Percentiles rank a stretch among this genome's conserved stretches.
These are phyloP conservation scores for Coniella vitis DNA, from an alignment of 2,329 filamentous ascomycete species.

Conservation along the genomic window DNA sequence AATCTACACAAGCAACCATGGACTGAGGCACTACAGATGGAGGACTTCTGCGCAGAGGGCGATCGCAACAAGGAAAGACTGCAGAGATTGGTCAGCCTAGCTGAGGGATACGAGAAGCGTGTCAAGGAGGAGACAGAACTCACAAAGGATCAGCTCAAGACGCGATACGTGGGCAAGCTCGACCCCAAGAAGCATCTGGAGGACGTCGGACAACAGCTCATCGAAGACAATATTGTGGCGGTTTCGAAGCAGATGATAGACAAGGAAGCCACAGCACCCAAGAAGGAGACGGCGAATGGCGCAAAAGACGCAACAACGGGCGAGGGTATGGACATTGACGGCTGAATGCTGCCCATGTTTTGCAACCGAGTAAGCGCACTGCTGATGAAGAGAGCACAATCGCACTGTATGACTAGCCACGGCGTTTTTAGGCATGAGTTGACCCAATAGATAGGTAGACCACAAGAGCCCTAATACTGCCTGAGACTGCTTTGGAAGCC, in stretches of 20 bases:
- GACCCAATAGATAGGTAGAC: conserved; percentile 14
- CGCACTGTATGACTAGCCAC: conserved; percentile 16
- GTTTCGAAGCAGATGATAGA: conserved; percentile 99
- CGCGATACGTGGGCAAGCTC: conserved; percentile 95
- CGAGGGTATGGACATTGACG: conserved; percentile 65
- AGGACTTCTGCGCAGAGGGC: conserved; percentile 83
- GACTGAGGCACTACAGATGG: conserved; percentile 97
- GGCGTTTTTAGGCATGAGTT: conserved; percentile 12
- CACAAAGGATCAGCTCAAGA: conserved; percentile 96
- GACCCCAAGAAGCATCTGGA: conserved; percentile 99
- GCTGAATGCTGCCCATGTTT: conserved; percentile 31
- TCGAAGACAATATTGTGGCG: conserved; percentile 98
- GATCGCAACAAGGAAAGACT: conserved; percentile 81
- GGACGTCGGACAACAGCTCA: conserved; percentile 90
- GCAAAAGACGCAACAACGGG: conserved; percentile 46
- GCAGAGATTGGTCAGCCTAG: conserved; percentile 78
- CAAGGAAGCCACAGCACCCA: conserved; percentile 91
- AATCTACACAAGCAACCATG: conserved; percentile 99
- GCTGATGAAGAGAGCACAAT: conserved; percentile 16
- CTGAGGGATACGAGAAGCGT: conserved; percentile 96
- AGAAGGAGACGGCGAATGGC: conserved; percentile 47
- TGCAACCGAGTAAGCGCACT: conserved; percentile 2
- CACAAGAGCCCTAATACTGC: neutral
- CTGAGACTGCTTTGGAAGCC: neutral
- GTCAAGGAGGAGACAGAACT: conserved; percentile 98